Percentiles rank a stretch among this genome's conserved stretches.
These are phyloP conservation scores for Mycosarcoma mackinlayi DNA, from an alignment of 1,284 basidiomycete genomes.

Conservation along the genomic window DNA sequence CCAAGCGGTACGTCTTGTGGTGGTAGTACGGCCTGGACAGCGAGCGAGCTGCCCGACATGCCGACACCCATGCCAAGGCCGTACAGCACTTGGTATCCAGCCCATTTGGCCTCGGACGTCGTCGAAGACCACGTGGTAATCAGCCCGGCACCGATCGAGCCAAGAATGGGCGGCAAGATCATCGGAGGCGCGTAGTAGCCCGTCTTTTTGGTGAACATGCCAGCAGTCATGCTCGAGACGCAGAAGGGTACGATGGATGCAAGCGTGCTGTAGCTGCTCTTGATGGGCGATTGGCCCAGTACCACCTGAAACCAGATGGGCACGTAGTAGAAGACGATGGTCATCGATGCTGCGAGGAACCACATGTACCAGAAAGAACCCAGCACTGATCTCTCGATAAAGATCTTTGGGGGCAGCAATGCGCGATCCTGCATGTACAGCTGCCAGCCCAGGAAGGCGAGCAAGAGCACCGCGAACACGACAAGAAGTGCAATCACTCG, in stretches of 20 bases:
- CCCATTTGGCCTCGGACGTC: conserved; percentile 13
- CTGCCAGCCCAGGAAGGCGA: conserved; percentile 28
- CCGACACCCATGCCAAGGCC: conserved; percentile 25
- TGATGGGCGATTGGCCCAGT: conserved; percentile 2
- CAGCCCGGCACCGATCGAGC: conserved; percentile 19
- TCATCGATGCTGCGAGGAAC: conserved; percentile 16
- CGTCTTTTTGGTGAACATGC: conserved; percentile 12
- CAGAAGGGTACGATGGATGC: conserved; percentile 16
- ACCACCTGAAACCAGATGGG: conserved; percentile 36
- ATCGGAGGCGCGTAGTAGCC: conserved; percentile 25
- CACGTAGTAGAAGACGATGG: conserved; percentile 33
- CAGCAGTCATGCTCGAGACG: conserved; percentile 11
- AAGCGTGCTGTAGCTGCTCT: conserved; percentile 21
- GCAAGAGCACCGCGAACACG: conserved; percentile 9
- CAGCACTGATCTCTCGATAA: conserved; percentile 17
- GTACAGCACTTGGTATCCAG: conserved; percentile 28
- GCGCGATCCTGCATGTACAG: conserved; percentile 15
- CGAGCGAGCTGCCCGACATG: conserved; percentile 23
- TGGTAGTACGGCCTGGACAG: conserved; percentile 27
- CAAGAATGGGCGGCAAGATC: conserved; percentile 18
- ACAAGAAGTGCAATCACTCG: conserved; percentile 22
- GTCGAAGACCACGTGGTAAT: conserved; percentile 15
- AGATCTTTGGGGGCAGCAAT: conserved; percentile 16
- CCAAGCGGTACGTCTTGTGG: conserved; percentile 12
- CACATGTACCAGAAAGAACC: conserved; percentile 26